phyloP scores from a whole-genome alignment of 345 rosid genomes.

The Trapa incisa region DNA sequence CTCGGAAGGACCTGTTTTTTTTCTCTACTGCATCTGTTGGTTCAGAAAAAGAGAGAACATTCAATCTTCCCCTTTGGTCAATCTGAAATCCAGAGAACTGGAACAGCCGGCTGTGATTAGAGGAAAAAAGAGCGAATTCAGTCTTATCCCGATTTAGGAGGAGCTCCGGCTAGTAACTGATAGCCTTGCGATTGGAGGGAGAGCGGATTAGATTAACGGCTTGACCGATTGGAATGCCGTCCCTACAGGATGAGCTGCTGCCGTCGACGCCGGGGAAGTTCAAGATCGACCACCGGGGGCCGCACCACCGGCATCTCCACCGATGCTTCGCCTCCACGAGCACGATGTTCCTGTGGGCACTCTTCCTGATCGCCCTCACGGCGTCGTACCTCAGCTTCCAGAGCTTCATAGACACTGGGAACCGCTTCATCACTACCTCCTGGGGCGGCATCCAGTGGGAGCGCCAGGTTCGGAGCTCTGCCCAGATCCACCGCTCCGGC shows the following conservation, averaged over 20 bases:
- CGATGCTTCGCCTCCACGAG: conserved; percentile 38
- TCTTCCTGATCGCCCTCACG: conserved; percentile 36
- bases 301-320: conserved; percentile 27
- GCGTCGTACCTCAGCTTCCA: conserved; percentile 38
- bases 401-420: conserved; percentile 29
- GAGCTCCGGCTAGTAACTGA: too few species aligned
- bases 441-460: conserved; percentile 31
- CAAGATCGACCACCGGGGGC: conserved; percentile 30
- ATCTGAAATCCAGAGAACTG: neutral
- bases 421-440: conserved; percentile 22
- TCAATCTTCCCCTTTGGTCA: neutral
- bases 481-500: conserved; percentile 15
- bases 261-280: conserved; percentile 45
- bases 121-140: too few species aligned
- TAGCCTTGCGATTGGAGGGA: too few species aligned
- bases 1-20: conserved; percentile 3
- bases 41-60: neutral
- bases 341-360: conserved; percentile 41
- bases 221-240: conserved; percentile 15
- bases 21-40: conserved; percentile 5
- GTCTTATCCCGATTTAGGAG: too few species aligned
- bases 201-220: neutral
- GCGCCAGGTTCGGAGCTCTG: conserved; percentile 19
- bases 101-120: too few species aligned
- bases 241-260: conserved; percentile 30